Evolutionary conservation across 176 grass and related monocot genomes (phyloP), one percentile per base, ranked within the genome.

Genomic region (Carex myosuroides): DNA sequence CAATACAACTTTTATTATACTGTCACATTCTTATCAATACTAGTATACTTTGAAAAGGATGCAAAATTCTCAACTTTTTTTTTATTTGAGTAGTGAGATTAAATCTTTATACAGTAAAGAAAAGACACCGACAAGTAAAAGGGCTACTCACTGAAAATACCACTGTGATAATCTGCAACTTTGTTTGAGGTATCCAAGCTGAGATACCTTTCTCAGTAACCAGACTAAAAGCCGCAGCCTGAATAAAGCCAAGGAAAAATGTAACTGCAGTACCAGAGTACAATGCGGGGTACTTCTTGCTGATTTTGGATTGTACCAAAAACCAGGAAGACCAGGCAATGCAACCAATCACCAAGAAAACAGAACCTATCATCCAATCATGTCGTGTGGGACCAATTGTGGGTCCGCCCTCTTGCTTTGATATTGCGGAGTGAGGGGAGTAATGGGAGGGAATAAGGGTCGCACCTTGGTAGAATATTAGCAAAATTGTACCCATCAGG

Each of bases 261-360:
- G 94, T 90, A 79, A 99, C 67, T 0, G 91, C 89, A 56, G 94
- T 99, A 86, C 86, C 83, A 0, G 96, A 99, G 87, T 99, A 99
- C 46, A 99, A 82, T 20, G 90, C 85, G 3, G 93, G 96, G 80
- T 99, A 95, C 88, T 99, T 99, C 12, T 63, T 88, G 52, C 86
- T 55, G 2, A 95, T 85, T 57, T 86, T 88, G 7, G 86, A 86
- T 52, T 99, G 93, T 13, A 99, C 50, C 3, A 94, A 85, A 83
- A 95, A 99, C 96, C 96, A 99, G 26, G 86, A 89, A 2, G 96
- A 93, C 48, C 90, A 94, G 72, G 85, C 85, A 7, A 99, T 39
- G 77, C 91, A 93, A 32, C 86, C 94, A 4, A 87, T 85, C 1
- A 99, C 89, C 57, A 93, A 87, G 8, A 91, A 89, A 11, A 95